Conservation (phyloP, 106 monocot genomes). For the Platanthera zijinensis region DNA sequence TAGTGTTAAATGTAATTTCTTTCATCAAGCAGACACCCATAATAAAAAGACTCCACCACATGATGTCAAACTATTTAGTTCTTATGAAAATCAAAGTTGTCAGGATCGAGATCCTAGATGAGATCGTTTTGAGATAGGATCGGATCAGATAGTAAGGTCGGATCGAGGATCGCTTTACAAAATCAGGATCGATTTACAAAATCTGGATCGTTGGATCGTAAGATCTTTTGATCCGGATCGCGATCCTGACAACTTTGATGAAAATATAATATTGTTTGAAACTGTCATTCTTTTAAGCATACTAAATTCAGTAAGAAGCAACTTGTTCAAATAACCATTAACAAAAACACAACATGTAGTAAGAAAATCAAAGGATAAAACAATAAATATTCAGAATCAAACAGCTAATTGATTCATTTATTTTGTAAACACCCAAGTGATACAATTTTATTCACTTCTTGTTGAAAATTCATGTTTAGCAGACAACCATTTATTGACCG, state of each 20-base stretch:
- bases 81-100: conserved; percentile 1
- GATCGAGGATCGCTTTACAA: too few relatives aligned
- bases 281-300: background rate
- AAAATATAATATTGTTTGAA: background rate
- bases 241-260: too few relatives aligned
- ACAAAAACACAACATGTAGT: background rate
- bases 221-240: too few relatives aligned
- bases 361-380: background rate
- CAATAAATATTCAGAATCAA: background rate
- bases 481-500: too few relatives aligned
- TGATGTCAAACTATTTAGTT: background rate
- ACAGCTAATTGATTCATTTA: background rate
- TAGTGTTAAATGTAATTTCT: background rate
- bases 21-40: background rate
- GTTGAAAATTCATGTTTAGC: too few relatives aligned
- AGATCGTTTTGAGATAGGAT: too few relatives aligned
- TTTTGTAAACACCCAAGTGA: background rate
- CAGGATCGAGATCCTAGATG: too few relatives aligned
- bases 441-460: background rate
- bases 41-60: background rate
- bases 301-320: background rate
- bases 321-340: background rate
- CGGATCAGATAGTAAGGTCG: too few relatives aligned
- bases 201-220: too few relatives aligned
- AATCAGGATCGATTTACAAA: too few relatives aligned